These are phyloP conservation scores for Fusarium brachygibbosum DNA, from an alignment of 2,329 filamentous ascomycete species.

Conservation along the genomic window DNA sequence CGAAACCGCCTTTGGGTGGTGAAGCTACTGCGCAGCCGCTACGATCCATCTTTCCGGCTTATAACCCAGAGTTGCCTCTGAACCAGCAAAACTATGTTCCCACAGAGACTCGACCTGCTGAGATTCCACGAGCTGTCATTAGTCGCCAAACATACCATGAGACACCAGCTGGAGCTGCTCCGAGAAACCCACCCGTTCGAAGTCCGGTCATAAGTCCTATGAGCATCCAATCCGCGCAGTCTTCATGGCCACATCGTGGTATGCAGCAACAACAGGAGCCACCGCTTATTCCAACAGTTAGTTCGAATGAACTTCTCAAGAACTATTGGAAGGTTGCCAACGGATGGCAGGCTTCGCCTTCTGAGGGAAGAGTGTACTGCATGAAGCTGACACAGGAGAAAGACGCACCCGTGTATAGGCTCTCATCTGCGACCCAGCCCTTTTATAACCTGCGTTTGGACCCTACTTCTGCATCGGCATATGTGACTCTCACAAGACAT, in stretches of 20 bases:
- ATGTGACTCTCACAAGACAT: slow-evolving; percentile 70
- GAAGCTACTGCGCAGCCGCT: slow-evolving; percentile 57
- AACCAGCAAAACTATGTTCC: slow-evolving; percentile 79
- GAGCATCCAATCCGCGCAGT: slow-evolving; percentile 36
- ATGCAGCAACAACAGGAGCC: slow-evolving; percentile 54
- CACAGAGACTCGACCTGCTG: slow-evolving; percentile 72
- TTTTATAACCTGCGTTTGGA: slow-evolving; percentile 76
- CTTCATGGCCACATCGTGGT: slow-evolving; percentile 50
- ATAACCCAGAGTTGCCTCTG: slow-evolving; percentile 76
- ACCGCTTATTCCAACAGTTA: slow-evolving; percentile 63
- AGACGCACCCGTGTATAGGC: slow-evolving; percentile 75
- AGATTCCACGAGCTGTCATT: slow-evolving; percentile 74
- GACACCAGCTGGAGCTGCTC: slow-evolving; percentile 10
- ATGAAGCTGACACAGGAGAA: slow-evolving; percentile 68
- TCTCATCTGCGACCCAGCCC: slow-evolving; percentile 71
- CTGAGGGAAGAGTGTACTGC: slow-evolving; percentile 71
- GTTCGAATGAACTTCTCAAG: slow-evolving; percentile 72
- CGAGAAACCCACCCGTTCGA: slow-evolving; percentile 34
- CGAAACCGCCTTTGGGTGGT: slow-evolving; percentile 64
- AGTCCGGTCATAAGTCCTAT: slow-evolving; percentile 45
- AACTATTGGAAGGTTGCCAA: slow-evolving; percentile 78
- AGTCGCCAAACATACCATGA: slow-evolving; percentile 72
- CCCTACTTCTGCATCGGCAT: slow-evolving; percentile 73
- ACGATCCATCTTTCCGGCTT: slow-evolving; percentile 81
- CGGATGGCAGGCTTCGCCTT: slow-evolving; percentile 73